Evolutionary conservation across 2,329 filamentous ascomycete species (phyloP), one percentile per base, ranked within the genome.

Genomic region (Tolypocladium guangdongense): DNA sequence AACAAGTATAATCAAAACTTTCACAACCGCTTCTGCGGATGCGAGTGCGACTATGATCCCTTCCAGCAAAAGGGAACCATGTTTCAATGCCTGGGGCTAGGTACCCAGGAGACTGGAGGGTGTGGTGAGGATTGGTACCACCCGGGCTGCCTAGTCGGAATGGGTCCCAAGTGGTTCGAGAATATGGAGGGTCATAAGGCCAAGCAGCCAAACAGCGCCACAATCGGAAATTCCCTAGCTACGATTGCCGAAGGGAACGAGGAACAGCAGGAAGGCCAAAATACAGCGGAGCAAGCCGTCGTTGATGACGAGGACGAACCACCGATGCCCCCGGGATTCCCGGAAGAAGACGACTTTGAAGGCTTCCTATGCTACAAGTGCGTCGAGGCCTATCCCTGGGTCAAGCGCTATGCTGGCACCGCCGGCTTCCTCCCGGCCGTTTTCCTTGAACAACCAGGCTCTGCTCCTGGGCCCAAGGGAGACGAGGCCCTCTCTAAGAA

Each of bases 51-150:
- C 55, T 99, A 99, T 66, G 87, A 96, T 66, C 83, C 92, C 0
- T 81, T 92, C 49, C 78, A 88, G 65, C 90, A 99, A 67, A 95
- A 92, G 62, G 92, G 92, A 0, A 97, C 91, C 39, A 99, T 99
- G 93, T 99, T 95, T 62, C 93, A 99, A 68, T 99, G 93, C 65
- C 69, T 97, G 2, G 92, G 92, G 0, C 74, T 97, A 1, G 90
- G 90, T 1, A 86, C 83, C 0, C 77, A 81, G 14, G 87, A 92
- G 59, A 84, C 86, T 1, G 91, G 91, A 18, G 92, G 91, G 5
- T 97, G 92, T 69, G 92, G 92, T 14, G 92, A 97, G 71, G 92
- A 97, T 65, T 97, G 92, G 92, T 97, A 90, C 78, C 92, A 97
- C 71, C 90, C 92, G 0, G 90, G 93, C 57, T 97, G 92, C 65